phyloP scores from a whole-genome alignment of 345 rosid genomes.

The Rhodamnia rubescens region DNA sequence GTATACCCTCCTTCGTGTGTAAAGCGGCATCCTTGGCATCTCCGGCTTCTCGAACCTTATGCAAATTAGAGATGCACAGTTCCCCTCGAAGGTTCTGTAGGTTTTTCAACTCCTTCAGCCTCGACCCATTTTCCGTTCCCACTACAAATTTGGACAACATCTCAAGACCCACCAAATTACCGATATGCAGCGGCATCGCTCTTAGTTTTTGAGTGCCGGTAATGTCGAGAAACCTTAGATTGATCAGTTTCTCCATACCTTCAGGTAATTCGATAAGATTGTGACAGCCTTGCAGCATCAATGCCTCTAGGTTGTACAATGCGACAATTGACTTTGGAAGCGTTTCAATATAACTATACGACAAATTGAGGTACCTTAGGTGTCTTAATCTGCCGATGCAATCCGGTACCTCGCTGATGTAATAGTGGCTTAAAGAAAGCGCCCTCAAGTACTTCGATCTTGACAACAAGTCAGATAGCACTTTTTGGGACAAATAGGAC shows the following conservation, averaged over 20 bases:
- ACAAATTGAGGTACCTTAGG: background rate
- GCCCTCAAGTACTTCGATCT: background rate
- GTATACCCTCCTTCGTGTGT: background rate
- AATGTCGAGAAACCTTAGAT: background rate
- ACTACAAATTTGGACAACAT: background rate
- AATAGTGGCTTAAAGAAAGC: background rate
- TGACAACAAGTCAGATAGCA: background rate
- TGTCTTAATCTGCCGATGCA: background rate
- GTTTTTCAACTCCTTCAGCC: background rate
- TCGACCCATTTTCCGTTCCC: background rate
- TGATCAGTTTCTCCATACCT: background rate
- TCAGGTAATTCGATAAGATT: background rate
- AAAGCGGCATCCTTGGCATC: background rate
- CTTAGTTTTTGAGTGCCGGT: rapidly evolving
- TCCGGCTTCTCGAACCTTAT: background rate
- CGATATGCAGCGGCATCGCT: background rate
- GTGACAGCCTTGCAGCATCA: background rate
- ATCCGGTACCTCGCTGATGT: background rate
- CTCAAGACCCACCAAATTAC: background rate
- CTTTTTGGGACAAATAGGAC: background rate
- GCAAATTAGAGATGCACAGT: background rate
- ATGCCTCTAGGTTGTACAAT: background rate
- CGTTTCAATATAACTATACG: background rate
- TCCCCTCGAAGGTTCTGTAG: background rate
- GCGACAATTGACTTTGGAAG: background rate